Evolutionary conservation across 2,329 filamentous ascomycete species (phyloP), one percentile per base, ranked within the genome.

Genomic region (Nigrograna mackinnonii): DNA sequence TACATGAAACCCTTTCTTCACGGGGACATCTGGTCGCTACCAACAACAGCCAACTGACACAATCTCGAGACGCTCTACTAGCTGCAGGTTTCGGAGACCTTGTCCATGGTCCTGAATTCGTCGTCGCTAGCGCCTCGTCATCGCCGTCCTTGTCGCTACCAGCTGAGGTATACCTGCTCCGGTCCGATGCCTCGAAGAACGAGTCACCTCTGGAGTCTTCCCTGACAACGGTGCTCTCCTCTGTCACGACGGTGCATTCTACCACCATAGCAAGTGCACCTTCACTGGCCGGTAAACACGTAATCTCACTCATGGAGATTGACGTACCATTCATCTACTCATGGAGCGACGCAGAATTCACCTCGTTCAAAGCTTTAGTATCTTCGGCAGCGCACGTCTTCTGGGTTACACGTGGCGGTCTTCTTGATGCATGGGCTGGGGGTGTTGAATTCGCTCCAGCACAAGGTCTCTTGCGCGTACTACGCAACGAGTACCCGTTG

Each of bases 261-360:
- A 12, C 53, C 43, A 53, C 18, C 28, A 43, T 18, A 32, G 48
- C 22, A 34, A 45, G 26, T 31, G 38, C 26, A 42, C 16, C 22
- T 11, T 12, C 21, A 21, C 22, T 43, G 22, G 39, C 26, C 12
- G 49, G 44, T 19, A 49, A 56, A 32, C 51, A 58, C 16, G 53
- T 66, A 34, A 50, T 68, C 36, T 49, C 62, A 16, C 52, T 66
- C 7, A 43, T 52, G 22, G 64, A 68, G 24, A 41, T 60, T 22
- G 58, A 61, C 37, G 38, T 41, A 9, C 61, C 65, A 2, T 49
- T 66, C 13, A 50, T 69, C 9, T 43, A 45, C 11, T 52, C 44
- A 3, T 32, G 59, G n/a, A 55, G 47, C 1, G 50, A 60, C 26
- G 35, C 42, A 5, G 62, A 67, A 33, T 57, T 68, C 18, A 22